phyloP scores from a whole-genome alignment of 2,329 filamentous ascomycete genomes.

The Epichloe festucae region DNA sequence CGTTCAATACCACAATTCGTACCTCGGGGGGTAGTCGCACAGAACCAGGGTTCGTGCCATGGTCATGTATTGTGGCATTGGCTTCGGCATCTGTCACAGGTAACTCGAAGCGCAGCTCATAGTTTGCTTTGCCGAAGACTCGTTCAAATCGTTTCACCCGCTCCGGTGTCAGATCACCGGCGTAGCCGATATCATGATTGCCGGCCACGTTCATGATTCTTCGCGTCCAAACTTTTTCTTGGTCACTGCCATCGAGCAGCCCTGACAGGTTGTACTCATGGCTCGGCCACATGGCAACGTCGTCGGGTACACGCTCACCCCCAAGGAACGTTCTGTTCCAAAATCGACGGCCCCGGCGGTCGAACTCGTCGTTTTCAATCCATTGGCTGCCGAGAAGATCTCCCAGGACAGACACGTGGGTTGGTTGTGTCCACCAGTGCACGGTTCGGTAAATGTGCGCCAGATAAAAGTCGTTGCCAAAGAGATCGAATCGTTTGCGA shows the following conservation, averaged over 20 bases:
- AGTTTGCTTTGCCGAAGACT: constrained; percentile 78
- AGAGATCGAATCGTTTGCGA: constrained; percentile 73
- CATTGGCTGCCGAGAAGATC: constrained; percentile 92
- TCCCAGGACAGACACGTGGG: constrained; percentile 78
- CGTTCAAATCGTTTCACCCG: constrained; percentile 71
- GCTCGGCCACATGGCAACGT: constrained; percentile 34
- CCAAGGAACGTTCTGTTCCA: constrained; percentile 72
- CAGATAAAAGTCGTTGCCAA: constrained; percentile 90
- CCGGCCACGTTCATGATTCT: constrained; percentile 82
- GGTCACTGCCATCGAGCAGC: constrained; percentile 30
- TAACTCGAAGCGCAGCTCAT: constrained; percentile 66
- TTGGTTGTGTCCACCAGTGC: constrained; percentile 73
- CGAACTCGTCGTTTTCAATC: constrained; percentile 79
- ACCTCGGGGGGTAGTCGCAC: constrained; percentile 51
- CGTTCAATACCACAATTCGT: constrained; percentile 76
- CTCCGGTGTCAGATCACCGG: constrained; percentile 70
- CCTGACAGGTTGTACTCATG: constrained; percentile 38
- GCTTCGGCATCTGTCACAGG: constrained; percentile 28
- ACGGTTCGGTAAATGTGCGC: constrained; percentile 81
- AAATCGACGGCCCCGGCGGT: constrained; percentile 55
- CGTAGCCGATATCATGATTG: constrained; percentile 95
- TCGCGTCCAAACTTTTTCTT: constrained; percentile 49
- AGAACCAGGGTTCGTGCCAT: constrained; percentile 30
- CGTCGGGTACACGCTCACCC: constrained; percentile 48
- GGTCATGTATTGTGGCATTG: constrained; percentile 29